Conservation (phyloP, 2,329 filamentous ascomycete species). For the Chalaropsis ovoidea region DNA sequence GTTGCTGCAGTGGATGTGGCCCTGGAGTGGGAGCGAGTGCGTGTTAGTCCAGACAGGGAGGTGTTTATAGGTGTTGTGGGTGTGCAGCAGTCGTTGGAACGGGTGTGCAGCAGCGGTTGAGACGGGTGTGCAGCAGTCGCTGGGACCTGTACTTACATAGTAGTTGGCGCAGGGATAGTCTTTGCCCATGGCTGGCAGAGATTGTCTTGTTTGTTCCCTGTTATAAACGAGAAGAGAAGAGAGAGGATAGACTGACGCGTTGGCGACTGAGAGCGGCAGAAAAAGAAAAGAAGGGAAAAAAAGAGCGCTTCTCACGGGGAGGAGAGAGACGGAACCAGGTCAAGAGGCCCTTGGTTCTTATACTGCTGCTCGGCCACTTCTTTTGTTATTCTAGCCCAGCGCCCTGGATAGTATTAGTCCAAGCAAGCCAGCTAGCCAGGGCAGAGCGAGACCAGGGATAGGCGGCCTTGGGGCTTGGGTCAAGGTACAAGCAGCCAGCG, state of each 20-base stretch:
- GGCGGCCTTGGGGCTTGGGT: too few relatives aligned
- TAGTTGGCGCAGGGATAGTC: slow-evolving; percentile 33
- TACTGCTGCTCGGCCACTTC: neutral
- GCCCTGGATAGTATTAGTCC: too few relatives aligned
- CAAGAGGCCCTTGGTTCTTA: neutral
- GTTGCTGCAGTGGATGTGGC: slow-evolving; percentile 32
- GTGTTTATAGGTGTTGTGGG: neutral
- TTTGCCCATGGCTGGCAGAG: slow-evolving; percentile 26
- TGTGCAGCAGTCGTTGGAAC: neutral
- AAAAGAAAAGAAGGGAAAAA: neutral
- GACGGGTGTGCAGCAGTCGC: neutral
- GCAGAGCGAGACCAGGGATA: too few relatives aligned
- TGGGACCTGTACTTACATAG: slow-evolving; percentile 28
- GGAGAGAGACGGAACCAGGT: neutral
- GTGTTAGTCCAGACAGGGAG: neutral
- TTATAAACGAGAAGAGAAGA: neutral
- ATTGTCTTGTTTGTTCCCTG: neutral
- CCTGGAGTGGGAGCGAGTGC: slow-evolving; percentile 25
- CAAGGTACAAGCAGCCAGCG: too few relatives aligned
- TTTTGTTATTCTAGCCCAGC: too few relatives aligned
- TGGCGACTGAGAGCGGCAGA: neutral
- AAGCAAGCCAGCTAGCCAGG: too few relatives aligned
- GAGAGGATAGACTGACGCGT: neutral
- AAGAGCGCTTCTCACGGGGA: neutral
- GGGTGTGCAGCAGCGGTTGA: neutral